Evolutionary conservation across 2,329 filamentous ascomycete species (phyloP).

Genomic region (Parastagonospora avenae): DNA sequence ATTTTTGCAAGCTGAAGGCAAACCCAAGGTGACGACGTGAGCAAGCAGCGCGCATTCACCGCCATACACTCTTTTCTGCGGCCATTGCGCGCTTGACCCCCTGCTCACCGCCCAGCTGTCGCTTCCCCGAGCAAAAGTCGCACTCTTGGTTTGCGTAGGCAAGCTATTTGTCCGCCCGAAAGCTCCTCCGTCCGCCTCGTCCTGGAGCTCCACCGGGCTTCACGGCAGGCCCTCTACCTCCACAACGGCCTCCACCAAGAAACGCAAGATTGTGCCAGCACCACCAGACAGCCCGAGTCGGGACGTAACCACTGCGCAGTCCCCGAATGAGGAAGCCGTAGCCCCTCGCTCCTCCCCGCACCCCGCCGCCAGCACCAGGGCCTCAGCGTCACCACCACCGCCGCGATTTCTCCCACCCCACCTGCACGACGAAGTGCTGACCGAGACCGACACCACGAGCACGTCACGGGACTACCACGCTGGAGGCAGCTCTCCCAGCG

Average conservation of each 20-base stretch:
- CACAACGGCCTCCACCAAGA: constrained; percentile 53
- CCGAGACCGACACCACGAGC: constrained; percentile 36
- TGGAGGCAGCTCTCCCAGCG: constrained; percentile 55
- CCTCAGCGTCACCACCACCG: constrained; percentile 29
- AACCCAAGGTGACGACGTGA: constrained; percentile 19
- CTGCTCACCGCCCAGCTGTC: constrained; percentile 18
- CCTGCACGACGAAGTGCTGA: constrained; percentile 57
- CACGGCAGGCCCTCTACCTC: constrained; percentile 44
- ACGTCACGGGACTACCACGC: constrained; percentile 42
- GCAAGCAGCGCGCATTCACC: constrained; percentile 16
- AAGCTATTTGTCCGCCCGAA: constrained; percentile 7
- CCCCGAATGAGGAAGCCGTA: constrained; percentile 42
- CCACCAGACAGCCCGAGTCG: constrained; percentile 21
- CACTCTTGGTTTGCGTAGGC: constrained; percentile 1
- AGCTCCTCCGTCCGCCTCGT: constrained; percentile 18
- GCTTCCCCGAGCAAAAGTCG: background rate
- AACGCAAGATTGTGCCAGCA: constrained; percentile 51
- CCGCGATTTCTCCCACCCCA: constrained; percentile 61
- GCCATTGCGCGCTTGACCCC: constrained; percentile 28
- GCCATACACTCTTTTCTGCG: constrained; percentile 28
- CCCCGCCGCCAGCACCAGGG: constrained; percentile 27
- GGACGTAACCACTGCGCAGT: constrained; percentile 12
- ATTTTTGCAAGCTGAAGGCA: constrained; percentile 23
- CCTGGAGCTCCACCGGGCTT: constrained; percentile 47
- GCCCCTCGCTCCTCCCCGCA: constrained; percentile 45